phyloP scores from a whole-genome alignment of 305 asterid species.

The Fraxinus latifolia region DNA sequence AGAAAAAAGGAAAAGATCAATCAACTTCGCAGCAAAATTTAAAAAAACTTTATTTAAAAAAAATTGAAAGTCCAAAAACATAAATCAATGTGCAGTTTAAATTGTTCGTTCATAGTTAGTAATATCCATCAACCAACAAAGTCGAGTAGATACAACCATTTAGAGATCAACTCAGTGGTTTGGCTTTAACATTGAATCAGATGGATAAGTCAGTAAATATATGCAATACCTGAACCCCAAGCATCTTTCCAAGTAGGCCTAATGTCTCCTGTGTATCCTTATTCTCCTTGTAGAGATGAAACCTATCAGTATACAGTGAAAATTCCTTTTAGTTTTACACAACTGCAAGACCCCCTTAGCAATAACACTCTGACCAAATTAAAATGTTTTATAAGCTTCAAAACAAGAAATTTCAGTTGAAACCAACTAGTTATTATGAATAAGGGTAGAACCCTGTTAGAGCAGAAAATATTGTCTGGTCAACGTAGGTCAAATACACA shows the following conservation, averaged over 20 bases:
- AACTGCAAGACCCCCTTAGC: constrained; percentile 17
- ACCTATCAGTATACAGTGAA: constrained; percentile 45
- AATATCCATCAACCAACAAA: constrained; percentile 4
- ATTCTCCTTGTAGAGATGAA: constrained; percentile 95
- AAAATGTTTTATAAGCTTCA: constrained; percentile 2
- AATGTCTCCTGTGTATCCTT: constrained; percentile 96
- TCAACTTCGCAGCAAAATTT: constrained; percentile 14
- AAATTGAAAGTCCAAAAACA: neutral
- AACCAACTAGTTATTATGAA: constrained; percentile 1
- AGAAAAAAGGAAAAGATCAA: constrained; percentile 14
- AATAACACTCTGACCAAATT: constrained; percentile 15
- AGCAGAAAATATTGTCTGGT: neutral
- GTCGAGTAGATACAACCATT: constrained; percentile 2
- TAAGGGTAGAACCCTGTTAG: neutral
- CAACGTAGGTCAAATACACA: neutral
- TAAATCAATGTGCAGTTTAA: constrained; percentile 3
- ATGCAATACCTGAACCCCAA: constrained; percentile 76
- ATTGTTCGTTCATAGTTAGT: neutral
- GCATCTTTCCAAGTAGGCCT: constrained; percentile 84
- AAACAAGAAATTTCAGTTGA: neutral
- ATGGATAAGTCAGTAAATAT: constrained; percentile 23
- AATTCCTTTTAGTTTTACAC: constrained; percentile 17
- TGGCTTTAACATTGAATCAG: constrained; percentile 5
- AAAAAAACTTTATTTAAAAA: neutral
- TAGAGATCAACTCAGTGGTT: neutral